Evolutionary conservation across 2,329 filamentous ascomycete genomes (phyloP).

Genomic region (Aspergillus sp.): DNA sequence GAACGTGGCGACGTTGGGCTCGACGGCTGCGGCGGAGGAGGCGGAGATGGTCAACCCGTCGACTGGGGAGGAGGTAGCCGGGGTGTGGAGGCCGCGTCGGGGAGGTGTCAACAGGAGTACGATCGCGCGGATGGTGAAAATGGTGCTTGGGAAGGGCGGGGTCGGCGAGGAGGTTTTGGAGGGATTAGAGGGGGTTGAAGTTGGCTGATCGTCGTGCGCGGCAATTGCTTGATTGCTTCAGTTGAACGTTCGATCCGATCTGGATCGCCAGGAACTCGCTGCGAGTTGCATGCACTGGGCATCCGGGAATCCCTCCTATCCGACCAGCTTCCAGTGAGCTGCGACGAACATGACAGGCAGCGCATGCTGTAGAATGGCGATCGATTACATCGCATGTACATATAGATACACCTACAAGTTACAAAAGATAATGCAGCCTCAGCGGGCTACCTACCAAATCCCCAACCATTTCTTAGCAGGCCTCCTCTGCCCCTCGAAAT

Average conservation of each 20-base stretch:
- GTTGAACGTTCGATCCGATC: too few relatives aligned
- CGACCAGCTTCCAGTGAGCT: too few relatives aligned
- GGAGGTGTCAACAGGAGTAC: constrained; percentile 72
- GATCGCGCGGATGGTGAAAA: constrained; percentile 64
- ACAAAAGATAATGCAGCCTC: background rate
- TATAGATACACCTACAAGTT: background rate
- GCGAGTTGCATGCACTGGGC: too few relatives aligned
- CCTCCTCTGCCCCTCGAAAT: constrained; percentile 37
- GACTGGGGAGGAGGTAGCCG: constrained; percentile 51
- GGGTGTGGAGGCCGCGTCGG: constrained; percentile 77
- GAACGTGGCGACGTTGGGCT: constrained; percentile 45
- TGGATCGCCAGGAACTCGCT: too few relatives aligned
- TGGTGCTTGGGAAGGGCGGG: constrained; percentile 65
- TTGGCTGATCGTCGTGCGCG: too few relatives aligned
- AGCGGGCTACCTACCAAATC: constrained; percentile 51
- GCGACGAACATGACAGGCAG: too few relatives aligned
- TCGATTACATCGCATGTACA: too few relatives aligned
- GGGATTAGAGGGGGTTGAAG: constrained; percentile 60
- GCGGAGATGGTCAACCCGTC: constrained; percentile 34
- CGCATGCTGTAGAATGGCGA: too few relatives aligned
- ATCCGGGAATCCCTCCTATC: too few relatives aligned
- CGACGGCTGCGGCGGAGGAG: constrained; percentile 31
- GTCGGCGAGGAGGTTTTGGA: constrained; percentile 80
- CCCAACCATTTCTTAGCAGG: constrained; percentile 73
- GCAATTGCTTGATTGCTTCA: too few relatives aligned